A percentile compares a stretch with the other conserved stretches of the same genome.
Conservation (phyloP, 805 yeast species). For the Myxozyma neglecta region DNA sequence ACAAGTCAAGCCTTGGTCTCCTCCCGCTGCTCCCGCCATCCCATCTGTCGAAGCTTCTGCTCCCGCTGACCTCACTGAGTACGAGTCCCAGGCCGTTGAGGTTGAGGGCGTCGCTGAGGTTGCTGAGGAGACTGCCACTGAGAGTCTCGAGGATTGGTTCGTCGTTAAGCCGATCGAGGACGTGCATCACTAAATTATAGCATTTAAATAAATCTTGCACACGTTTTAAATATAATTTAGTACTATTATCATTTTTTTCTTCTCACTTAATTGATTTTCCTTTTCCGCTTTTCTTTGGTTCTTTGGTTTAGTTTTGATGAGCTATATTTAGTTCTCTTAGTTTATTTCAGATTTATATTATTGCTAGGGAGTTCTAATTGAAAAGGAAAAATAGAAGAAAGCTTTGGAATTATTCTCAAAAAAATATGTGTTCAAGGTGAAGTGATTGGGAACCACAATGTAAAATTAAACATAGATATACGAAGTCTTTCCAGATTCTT, state of each 20-base stretch:
- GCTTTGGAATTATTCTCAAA: too few relatives aligned
- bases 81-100: constrained; percentile 65
- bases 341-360: too few relatives aligned
- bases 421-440: too few relatives aligned
- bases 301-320: too few relatives aligned
- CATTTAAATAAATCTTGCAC: neutral
- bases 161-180: constrained; percentile 45
- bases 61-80: constrained; percentile 65
- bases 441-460: too few relatives aligned
- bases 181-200: constrained; percentile 37
- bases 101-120: constrained; percentile 58
- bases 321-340: too few relatives aligned
- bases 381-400: too few relatives aligned
- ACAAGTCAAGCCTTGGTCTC: constrained; percentile 77
- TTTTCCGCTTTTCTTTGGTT: too few relatives aligned
- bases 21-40: constrained; percentile 73
- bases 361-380: too few relatives aligned
- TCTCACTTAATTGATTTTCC: neutral
- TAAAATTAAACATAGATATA: too few relatives aligned
- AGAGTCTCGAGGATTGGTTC: constrained; percentile 44
- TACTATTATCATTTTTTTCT: neutral
- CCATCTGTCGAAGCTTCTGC: constrained; percentile 65
- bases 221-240: neutral
- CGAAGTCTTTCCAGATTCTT: too few relatives aligned
- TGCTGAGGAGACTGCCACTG: constrained; percentile 41